These are phyloP conservation scores for Colletotrichum sp. DNA, from an alignment of 2,329 filamentous ascomycete genomes.

Conservation along the genomic window DNA sequence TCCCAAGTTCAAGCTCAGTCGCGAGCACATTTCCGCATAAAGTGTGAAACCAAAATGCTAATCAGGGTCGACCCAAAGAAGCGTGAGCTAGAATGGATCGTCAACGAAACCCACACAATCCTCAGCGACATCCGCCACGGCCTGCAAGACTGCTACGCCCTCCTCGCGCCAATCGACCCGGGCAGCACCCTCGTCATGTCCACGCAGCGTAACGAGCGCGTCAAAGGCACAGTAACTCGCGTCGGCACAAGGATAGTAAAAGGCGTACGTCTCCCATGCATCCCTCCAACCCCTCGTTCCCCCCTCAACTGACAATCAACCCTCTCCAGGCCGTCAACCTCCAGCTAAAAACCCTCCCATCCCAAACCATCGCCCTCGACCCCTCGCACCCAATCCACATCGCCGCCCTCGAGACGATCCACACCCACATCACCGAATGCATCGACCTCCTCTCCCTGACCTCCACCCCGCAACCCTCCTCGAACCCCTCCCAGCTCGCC, in stretches of 20 bases:
- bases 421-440: conserved; percentile 80
- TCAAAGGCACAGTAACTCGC: conserved; percentile 92
- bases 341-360: conserved; percentile 71
- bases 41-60: too few relatives aligned
- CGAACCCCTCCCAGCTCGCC: conserved; percentile 60
- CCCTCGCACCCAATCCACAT: conserved; percentile 61
- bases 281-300: not conserved
- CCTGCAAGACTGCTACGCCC: conserved; percentile 85
- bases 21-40: too few relatives aligned
- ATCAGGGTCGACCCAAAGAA: conserved; percentile 38
- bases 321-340: conserved; percentile 72
- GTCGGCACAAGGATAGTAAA: conserved; percentile 92
- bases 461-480: conserved; percentile 54
- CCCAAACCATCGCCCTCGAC: conserved; percentile 53
- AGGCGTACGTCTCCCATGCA: conserved; percentile 65
- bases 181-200: conserved; percentile 90
- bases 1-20: too few relatives aligned
- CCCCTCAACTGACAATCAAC: not conserved
- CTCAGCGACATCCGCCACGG: conserved; percentile 63
- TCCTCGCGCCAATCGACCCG: conserved; percentile 83
- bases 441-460: conserved; percentile 79
- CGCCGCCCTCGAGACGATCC: conserved; percentile 72
- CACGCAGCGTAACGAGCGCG: conserved; percentile 82
- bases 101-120: conserved; percentile 51
- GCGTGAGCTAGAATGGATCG: conserved; percentile 61